These are phyloP conservation scores for Saccharomyces kudriavzevii DNA, from an alignment of 805 yeast genomes.

Conservation along the genomic window DNA sequence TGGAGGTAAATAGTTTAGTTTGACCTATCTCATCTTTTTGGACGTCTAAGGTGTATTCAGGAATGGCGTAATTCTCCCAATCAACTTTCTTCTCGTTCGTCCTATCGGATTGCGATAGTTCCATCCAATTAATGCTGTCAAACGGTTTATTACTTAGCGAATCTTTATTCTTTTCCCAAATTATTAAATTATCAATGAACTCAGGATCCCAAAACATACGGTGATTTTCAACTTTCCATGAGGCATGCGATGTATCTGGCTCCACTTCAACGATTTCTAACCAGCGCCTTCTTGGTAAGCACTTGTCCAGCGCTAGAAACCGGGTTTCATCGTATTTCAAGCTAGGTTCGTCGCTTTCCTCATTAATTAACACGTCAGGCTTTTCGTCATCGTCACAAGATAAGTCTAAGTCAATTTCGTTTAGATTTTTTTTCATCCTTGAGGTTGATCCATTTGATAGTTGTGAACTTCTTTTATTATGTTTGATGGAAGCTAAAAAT, in stretches of 20 bases:
- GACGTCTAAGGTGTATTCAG: constrained; percentile 10
- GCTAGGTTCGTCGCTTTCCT: neutral
- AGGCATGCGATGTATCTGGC: constrained; percentile 24
- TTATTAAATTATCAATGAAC: constrained; percentile 20
- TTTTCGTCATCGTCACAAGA: constrained; percentile 9
- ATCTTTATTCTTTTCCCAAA: constrained; percentile 3
- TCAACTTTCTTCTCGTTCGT: constrained; percentile 1
- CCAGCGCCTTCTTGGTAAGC: constrained; percentile 56
- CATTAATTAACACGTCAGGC: neutral
- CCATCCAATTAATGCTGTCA: constrained; percentile 5
- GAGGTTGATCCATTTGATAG: constrained; percentile 4
- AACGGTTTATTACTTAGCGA: neutral
- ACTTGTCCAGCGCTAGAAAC: constrained; percentile 81
- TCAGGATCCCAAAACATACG: constrained; percentile 33
- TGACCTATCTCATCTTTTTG: constrained; percentile 18
- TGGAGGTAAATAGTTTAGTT: constrained; percentile 11
- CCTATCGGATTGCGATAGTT: neutral
- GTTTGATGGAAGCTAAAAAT: constrained; percentile 50
- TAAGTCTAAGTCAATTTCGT: constrained; percentile 33
- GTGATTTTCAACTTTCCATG: constrained; percentile 5
- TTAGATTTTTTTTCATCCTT: constrained; percentile 10
- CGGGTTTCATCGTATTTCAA: constrained; percentile 10
- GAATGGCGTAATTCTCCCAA: constrained; percentile 9
- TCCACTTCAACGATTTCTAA: constrained; percentile 45
- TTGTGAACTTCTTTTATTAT: constrained; percentile 19